These are phyloP conservation scores for Plasmodium malariae DNA, from an alignment of 169 alveolate genomes.

Conservation along the genomic window DNA sequence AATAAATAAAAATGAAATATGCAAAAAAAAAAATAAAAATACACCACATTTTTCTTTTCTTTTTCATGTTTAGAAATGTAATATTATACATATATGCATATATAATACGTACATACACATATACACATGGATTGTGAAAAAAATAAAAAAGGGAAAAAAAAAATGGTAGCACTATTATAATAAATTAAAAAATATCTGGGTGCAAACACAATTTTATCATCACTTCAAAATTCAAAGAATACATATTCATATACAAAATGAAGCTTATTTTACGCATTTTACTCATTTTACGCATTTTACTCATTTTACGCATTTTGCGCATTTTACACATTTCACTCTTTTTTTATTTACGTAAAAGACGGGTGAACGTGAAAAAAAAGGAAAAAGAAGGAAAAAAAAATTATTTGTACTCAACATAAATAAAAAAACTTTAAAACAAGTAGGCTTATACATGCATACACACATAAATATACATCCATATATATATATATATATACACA, in stretches of 20 bases:
- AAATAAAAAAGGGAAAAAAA: background rate
- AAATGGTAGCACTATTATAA: background rate
- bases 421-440: no score
- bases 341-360: background rate
- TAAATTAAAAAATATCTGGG: background rate
- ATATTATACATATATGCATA: background rate
- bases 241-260: conserved; percentile 23
- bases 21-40: background rate
- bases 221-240: conserved; percentile 22
- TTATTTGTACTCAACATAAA: background rate
- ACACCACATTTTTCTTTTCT: background rate
- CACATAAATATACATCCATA: background rate
- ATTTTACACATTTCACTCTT: background rate
- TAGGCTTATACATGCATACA: background rate
- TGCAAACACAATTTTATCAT: background rate
- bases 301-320: background rate
- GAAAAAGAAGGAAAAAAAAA: background rate
- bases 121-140: background rate
- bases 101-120: background rate
- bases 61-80: conserved; percentile 6
- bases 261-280: background rate
- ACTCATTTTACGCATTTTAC: background rate
- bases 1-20: conserved; percentile 20
- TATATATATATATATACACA: conserved; percentile 9
- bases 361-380: no score